phyloP scores from a whole-genome alignment of 331 rosid genomes.

The Rhamnella rubrinervis region DNA sequence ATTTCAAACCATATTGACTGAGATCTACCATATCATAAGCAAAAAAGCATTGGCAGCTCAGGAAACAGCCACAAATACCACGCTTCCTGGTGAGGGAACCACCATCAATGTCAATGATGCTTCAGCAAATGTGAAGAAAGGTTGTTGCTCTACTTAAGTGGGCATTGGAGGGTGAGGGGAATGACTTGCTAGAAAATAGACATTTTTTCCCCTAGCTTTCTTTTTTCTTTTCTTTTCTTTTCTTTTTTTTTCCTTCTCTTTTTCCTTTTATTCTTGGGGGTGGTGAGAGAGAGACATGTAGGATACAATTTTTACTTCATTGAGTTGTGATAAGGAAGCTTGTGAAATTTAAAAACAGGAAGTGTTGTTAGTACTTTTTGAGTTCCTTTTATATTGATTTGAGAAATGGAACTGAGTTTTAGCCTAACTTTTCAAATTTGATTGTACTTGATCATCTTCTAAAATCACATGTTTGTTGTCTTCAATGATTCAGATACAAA shows the following conservation, averaged over 20 bases:
- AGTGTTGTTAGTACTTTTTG: constrained; percentile 45
- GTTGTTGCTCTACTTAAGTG: constrained; percentile 83
- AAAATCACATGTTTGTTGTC: too few species aligned
- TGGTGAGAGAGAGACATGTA: constrained; percentile 61
- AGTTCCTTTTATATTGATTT: constrained; percentile 41
- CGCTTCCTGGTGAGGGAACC: constrained; percentile 90
- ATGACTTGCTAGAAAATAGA: constrained; percentile 41
- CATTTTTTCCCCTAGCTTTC: constrained; percentile 16
- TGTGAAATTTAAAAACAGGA: constrained; percentile 44
- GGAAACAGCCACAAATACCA: constrained; percentile 61
- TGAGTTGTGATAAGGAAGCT: constrained; percentile 53
- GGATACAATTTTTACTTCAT: constrained; percentile 51
- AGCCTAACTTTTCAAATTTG: too few species aligned
- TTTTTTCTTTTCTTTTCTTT: constrained; percentile 9
- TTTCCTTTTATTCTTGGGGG: too few species aligned
- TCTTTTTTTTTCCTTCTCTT: constrained; percentile 18
- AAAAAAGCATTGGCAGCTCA: constrained; percentile 98
- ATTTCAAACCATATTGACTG: constrained; percentile 90
- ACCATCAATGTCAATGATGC: constrained; percentile 79
- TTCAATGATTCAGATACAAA: too few species aligned
- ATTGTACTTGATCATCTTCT: too few species aligned
- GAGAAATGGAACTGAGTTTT: constrained; percentile 27
- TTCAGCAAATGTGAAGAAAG: constrained; percentile 61
- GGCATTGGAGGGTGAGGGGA: constrained; percentile 25
- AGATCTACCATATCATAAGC: constrained; percentile 95